Evolutionary conservation across 2,329 filamentous ascomycete genomes (phyloP), one percentile per base, ranked within the genome.

Genomic region (Fusarium armeniacum): DNA sequence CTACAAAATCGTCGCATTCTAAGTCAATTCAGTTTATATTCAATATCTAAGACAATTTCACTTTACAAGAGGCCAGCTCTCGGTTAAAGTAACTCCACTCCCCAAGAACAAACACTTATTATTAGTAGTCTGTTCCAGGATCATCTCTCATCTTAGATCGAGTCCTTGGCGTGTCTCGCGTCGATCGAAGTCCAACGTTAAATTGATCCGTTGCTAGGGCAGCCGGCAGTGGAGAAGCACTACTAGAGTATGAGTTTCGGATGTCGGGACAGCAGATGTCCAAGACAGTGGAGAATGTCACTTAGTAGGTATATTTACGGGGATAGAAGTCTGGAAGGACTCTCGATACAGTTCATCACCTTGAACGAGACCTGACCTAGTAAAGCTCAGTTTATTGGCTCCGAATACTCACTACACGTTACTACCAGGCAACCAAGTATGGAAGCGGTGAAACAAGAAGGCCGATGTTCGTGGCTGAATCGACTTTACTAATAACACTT

Each of bases 1-100:
- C 72, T 74, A 72, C 73, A 55, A 70, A 75, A 73, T 70, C 65
- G 50, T 67, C 64, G 61, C 59, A 72, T 75, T 76, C 73, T 70
- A 57, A 75, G 71, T 76, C 74, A 73, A 63, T 72, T 76, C 62
- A 66, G 26, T 40, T 51, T n/a, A 40, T 20, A 40, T 51, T 28
- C 68, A 69, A 69, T 61, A 58, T 56, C 40, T 51, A 38, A 58
- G 61, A 56, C 65, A 56, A 41, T 54, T 35, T 51, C 38, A 58
- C 41, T 47, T 43, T 26, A 35, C 12, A 44, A 20, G 28, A 20
- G n/a, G 10, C 38, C 52, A 22, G 26, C 32, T 63, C 49, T 50
- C 24, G 33, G 13, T 8, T 52, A 26, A 24, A n/a, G 18, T 22
- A 52, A 44, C 45, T 33, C 32, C 62, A 60, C 32, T 20, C 35